Conservation (phyloP, 2,329 filamentous ascomycete species). For the Stylonectria norvegica region DNA sequence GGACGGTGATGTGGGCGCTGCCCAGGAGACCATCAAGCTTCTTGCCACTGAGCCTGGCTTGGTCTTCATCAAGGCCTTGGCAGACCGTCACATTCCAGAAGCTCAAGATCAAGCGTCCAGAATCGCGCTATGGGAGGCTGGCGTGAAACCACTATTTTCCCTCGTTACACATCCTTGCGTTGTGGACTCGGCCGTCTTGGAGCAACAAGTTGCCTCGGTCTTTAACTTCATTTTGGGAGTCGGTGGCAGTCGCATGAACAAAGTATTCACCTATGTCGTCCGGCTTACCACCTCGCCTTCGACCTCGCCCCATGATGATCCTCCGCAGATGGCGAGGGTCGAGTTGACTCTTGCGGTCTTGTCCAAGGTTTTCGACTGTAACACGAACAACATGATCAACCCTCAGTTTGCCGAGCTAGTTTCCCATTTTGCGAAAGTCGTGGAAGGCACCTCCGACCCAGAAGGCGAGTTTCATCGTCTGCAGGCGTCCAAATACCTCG, state of each 20-base stretch:
- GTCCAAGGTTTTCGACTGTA: conserved; percentile 36
- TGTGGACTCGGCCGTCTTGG: conserved; percentile 36
- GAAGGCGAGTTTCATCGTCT: conserved; percentile 22
- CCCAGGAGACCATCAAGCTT: conserved; percentile 18
- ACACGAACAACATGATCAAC: conserved; percentile 33
- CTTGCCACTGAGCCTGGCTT: conserved; percentile 30
- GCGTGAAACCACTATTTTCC: conserved; percentile 35
- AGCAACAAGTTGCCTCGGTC: conserved; percentile 34
- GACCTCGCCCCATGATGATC: conserved; percentile 3
- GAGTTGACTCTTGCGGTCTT: conserved; percentile 32
- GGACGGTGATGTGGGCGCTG: conserved; percentile 16
- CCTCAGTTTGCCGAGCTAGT: conserved; percentile 22
- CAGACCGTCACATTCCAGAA: conserved; percentile 23
- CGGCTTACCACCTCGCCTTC: conserved; percentile 19
- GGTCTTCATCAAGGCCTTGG: conserved; percentile 22
- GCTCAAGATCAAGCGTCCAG: conserved; percentile 21
- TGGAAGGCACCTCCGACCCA: conserved; percentile 1
- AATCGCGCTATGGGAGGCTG: no score
- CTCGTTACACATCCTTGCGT: conserved; percentile 35
- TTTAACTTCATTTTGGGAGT: conserved; percentile 36
- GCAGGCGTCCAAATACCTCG: background rate
- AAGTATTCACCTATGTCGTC: conserved; percentile 32
- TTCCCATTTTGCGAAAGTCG: conserved; percentile 1
- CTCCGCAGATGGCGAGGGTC: conserved; percentile 19
- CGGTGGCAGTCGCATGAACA: conserved; percentile 29